phyloP scores from a whole-genome alignment of 2,329 filamentous ascomycete genomes.

The Curvularia verruculosa region DNA sequence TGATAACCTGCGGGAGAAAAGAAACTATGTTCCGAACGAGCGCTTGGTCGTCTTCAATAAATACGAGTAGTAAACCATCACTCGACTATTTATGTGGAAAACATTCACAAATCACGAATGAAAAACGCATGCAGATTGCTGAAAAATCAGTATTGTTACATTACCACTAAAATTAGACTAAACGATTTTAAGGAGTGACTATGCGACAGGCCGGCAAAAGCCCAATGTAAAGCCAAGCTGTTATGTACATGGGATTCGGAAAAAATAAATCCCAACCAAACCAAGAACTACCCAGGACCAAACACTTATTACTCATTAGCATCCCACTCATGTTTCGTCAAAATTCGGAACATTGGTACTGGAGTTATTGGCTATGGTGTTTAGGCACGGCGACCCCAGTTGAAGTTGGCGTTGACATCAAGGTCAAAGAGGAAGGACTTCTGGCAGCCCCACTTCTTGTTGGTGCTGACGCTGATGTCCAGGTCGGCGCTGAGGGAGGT shows the following conservation, averaged over 20 bases:
- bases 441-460: slow-evolving; percentile 27
- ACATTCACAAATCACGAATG: not conserved
- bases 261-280: not conserved
- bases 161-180: slow-evolving; percentile 8
- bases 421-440: slow-evolving; percentile 34
- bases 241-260: slow-evolving; percentile 1
- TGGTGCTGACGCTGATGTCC: slow-evolving; percentile 24
- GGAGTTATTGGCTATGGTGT: not conserved
- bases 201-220: slow-evolving; percentile 4
- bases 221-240: slow-evolving; percentile 12
- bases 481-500: slow-evolving; percentile 23
- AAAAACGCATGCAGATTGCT: not conserved
- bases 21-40: not conserved
- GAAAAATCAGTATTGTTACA: slow-evolving; percentile 10
- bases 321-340: slow-evolving; percentile 1
- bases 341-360: not conserved
- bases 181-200: slow-evolving; percentile 15
- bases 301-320: slow-evolving; percentile 2
- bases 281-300: not conserved
- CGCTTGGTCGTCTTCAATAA: too few relatives aligned
- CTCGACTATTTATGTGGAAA: not conserved
- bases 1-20: not conserved
- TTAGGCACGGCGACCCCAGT: slow-evolving; percentile 18
- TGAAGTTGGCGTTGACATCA: slow-evolving; percentile 31
- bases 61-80: not conserved